A percentile compares a stretch with the other conserved stretches of the same genome.
Conservation (phyloP, 352 stramenopile genomes). For the Phytopythium aichiense region DNA sequence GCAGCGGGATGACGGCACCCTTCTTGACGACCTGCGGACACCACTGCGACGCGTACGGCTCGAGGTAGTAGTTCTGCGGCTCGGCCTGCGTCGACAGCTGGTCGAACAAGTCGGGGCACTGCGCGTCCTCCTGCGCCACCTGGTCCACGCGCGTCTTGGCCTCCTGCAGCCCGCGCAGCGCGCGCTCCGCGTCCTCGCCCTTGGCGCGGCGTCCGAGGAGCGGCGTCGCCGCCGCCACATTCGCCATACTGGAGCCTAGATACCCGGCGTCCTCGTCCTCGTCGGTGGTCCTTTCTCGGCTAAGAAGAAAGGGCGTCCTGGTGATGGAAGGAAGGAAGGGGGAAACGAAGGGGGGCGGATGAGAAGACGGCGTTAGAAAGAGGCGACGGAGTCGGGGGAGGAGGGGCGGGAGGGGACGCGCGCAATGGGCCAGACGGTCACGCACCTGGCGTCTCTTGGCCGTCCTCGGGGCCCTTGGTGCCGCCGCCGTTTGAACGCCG, state of each 20-base stretch:
- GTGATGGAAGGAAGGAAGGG: background rate
- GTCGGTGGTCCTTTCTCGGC: background rate
- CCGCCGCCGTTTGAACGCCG: slow-evolving; percentile 1
- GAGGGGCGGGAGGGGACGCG: too few species aligned
- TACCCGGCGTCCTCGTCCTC: background rate
- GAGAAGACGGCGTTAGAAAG: background rate
- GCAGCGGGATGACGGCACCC: slow-evolving; percentile 59
- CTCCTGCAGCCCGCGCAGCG: slow-evolving; percentile 66
- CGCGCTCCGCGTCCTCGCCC: slow-evolving; percentile 30
- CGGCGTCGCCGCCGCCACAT: background rate
- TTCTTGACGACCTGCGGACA: slow-evolving; percentile 78
- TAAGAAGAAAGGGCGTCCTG: background rate
- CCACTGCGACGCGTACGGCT: slow-evolving; percentile 82
- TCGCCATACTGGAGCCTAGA: background rate
- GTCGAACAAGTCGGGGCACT: slow-evolving; percentile 76
- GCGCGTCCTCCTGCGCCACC: slow-evolving; percentile 59
- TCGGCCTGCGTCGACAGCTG: slow-evolving; percentile 78
- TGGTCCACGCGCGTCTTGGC: slow-evolving; percentile 78
- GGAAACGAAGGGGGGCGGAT: background rate
- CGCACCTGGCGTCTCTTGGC: slow-evolving; percentile 1
- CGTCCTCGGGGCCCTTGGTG: background rate
- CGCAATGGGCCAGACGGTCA: too few species aligned
- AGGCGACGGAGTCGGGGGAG: too few species aligned
- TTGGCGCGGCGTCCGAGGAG: slow-evolving; percentile 6
- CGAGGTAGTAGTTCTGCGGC: slow-evolving; percentile 89